These are phyloP conservation scores for Dittrichia graveolens DNA, from an alignment of 129 eudicot genomes.

Conservation along the genomic window DNA sequence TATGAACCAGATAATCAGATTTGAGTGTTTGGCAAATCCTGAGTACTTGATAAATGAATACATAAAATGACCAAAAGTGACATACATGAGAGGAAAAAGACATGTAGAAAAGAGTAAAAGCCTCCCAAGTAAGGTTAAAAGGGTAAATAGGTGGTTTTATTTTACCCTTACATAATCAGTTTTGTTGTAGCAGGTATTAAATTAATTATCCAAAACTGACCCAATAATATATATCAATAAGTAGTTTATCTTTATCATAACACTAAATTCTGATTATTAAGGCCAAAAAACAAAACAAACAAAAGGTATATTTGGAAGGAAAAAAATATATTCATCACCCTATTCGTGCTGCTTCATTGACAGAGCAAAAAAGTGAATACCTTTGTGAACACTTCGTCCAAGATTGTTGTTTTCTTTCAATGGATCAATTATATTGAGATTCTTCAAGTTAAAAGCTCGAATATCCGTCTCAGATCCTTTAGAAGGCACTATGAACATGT, in stretches of 20 bases:
- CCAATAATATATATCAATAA: neutral
- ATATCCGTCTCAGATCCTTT: slow-evolving; percentile 48
- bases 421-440: slow-evolving; percentile 90
- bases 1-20: neutral
- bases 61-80: neutral
- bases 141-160: no score
- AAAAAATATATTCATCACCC: neutral
- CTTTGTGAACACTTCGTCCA: slow-evolving; percentile 92
- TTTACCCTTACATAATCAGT: no score
- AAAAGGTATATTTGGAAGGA: neutral
- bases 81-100: neutral
- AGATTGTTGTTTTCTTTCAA: slow-evolving; percentile 88
- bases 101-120: no score
- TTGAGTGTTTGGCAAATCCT: neutral
- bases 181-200: no score
- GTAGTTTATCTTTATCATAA: neutral
- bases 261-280: neutral
- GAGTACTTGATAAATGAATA: neutral
- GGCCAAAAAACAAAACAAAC: neutral
- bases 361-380: slow-evolving; percentile 32
- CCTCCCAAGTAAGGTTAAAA: no score
- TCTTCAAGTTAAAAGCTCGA: slow-evolving; percentile 56
- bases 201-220: neutral
- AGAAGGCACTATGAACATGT: slow-evolving; percentile 66
- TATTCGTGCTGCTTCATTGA: neutral